Base-by-base conservation (phyloP, 1,139 yeast species). In the Citeromyces hawaiiensis region DNA sequence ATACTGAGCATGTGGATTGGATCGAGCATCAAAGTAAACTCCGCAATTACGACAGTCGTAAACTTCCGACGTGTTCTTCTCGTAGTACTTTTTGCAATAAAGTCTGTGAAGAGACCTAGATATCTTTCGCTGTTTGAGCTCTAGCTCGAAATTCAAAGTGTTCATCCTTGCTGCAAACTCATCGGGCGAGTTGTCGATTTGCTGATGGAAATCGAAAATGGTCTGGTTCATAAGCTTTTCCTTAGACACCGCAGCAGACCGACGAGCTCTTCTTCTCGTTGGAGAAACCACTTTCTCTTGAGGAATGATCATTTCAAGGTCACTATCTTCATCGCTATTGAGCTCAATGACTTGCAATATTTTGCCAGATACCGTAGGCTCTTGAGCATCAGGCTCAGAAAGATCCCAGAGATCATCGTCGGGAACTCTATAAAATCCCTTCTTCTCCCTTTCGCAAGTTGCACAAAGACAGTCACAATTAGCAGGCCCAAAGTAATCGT, bases 401-500 rank as follows among this genome's bases (percentile, higher is more conserved):
- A 9, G 5, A 29, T 9, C 32, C 32, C 13, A 29, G 6, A 29
- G 15, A 5, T 29, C 32, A 29, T 14, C 15, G 32, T 29, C 32
- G 7, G 21, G 21, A 14, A 14, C 15, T 29, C 10, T 29, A 29
- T 29, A 29, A n/a, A n/a, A 29, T 5, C 32, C 32, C 15, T 29
- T 29, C 15, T 14, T 14, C 5, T 29, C 15, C 9, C 15, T 29
- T 43, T 67, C 71, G 47, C 73, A 68, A 1, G 67, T 53, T 1
- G 63, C 60, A 46, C 73, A 68, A 32, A 65, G 45, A 44, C 73
- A 68, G 41, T 67, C 69, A 11, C 54, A 45, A 44, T 68, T 68
- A 14, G 50, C 40, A 30, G 44, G 47, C 17, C 73, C 73, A 47
- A 68, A 68, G 43, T 67, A 68, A 44, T 58, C 57, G 6, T 57